phyloP scores from a whole-genome alignment of 495 filamentous ascomycete genomes.

The Apodospora peruviana region DNA sequence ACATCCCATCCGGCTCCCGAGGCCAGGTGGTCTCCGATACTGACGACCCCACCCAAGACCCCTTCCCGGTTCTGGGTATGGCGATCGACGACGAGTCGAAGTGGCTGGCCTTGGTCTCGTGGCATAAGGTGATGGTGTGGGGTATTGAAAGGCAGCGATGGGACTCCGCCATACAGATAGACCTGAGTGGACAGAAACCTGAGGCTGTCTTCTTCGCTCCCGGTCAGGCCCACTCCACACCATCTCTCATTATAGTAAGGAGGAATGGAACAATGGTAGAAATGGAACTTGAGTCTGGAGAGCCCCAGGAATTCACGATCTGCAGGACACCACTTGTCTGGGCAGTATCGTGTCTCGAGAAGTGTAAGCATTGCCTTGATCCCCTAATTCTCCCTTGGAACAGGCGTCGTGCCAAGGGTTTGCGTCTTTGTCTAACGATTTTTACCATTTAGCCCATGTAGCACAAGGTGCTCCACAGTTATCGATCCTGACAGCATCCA shows the following conservation, averaged over 20 bases:
- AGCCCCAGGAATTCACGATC: conserved; percentile 31
- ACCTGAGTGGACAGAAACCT: conserved; percentile 47
- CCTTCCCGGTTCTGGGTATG: conserved; percentile 54
- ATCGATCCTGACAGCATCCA: conserved; percentile 35
- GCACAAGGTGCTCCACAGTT: conserved; percentile 5
- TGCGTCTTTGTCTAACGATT: not conserved
- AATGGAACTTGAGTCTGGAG: conserved; percentile 28
- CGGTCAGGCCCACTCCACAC: conserved; percentile 23
- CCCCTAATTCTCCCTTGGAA: not conserved
- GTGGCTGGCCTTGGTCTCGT: conserved; percentile 59
- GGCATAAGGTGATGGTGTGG: conserved; percentile 52
- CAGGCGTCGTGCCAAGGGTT: too few species aligned
- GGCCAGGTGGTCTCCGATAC: conserved; percentile 35
- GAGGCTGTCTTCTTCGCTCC: conserved; percentile 53
- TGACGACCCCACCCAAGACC: conserved; percentile 26
- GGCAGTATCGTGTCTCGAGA: conserved; percentile 36
- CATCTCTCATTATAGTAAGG: conserved; percentile 49
- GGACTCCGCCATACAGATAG: conserved; percentile 38
- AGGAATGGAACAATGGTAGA: conserved; percentile 54
- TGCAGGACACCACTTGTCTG: conserved; percentile 40
- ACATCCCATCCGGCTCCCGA: conserved; percentile 39
- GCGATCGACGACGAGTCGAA: conserved; percentile 54
- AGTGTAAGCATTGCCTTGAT: conserved; percentile 20
- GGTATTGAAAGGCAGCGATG: conserved; percentile 47
- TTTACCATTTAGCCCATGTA: conserved; percentile 6